Evolutionary conservation across 345 rosid species (phyloP).

Genomic region (Hypericum androsaemum): DNA sequence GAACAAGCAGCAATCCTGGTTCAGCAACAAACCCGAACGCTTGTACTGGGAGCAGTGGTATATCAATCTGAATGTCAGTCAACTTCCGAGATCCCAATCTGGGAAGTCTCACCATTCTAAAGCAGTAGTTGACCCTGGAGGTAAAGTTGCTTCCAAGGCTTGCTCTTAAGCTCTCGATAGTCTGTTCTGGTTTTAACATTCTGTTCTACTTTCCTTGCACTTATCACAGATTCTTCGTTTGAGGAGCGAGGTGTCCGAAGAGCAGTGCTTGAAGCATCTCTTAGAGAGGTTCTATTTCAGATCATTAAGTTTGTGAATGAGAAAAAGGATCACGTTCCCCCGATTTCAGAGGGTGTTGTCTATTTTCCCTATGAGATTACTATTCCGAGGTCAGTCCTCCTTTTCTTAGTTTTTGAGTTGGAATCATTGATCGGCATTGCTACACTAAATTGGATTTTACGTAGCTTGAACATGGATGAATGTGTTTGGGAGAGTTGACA

Average conservation of each 20-base stretch:
- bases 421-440: neutral
- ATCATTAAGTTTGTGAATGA: slow-evolving; percentile 86
- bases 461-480: no score
- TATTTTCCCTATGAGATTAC: slow-evolving; percentile 81
- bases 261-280: slow-evolving; percentile 66
- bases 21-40: slow-evolving; percentile 60
- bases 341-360: slow-evolving; percentile 61
- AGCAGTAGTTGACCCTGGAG: slow-evolving; percentile 55
- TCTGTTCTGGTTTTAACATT: neutral
- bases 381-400: slow-evolving; percentile 63
- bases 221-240: slow-evolving; percentile 34
- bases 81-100: slow-evolving; percentile 41
- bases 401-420: neutral
- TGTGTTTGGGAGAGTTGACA: no score
- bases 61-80: slow-evolving; percentile 73
- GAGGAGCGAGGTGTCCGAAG: slow-evolving; percentile 62
- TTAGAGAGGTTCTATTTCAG: slow-evolving; percentile 81
- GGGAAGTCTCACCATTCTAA: slow-evolving; percentile 59
- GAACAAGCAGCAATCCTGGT: slow-evolving; percentile 83
- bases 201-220: neutral
- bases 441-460: no score
- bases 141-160: slow-evolving; percentile 20
- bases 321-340: slow-evolving; percentile 91
- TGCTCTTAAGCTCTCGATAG: neutral
- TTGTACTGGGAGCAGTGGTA: slow-evolving; percentile 87